phyloP scores from a whole-genome alignment of 2,329 filamentous ascomycete species.

The Aschersonia sp. region DNA sequence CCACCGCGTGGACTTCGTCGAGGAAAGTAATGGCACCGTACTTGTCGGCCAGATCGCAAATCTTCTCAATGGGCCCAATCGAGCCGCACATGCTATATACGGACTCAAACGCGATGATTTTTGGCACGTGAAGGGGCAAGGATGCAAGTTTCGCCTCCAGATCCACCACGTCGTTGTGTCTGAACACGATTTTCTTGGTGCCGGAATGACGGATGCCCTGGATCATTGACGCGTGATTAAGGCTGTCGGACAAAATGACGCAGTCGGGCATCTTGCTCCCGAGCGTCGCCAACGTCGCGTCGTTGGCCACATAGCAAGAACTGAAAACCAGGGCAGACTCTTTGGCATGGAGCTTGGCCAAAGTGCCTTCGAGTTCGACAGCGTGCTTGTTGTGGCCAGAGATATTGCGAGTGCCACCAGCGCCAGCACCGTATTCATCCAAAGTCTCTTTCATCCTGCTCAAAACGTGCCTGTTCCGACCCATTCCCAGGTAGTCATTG shows the following conservation, averaged over 20 bases:
- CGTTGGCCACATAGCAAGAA: slow-evolving; percentile 96
- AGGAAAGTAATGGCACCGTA: slow-evolving; percentile 96
- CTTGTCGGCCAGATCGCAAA: slow-evolving; percentile 92
- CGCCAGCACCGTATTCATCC: slow-evolving; percentile 87
- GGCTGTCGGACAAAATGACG: slow-evolving; percentile 91
- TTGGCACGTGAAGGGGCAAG: slow-evolving; percentile 70
- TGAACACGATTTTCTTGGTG: slow-evolving; percentile 95
- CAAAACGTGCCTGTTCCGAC: slow-evolving; percentile 73
- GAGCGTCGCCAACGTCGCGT: slow-evolving; percentile 90
- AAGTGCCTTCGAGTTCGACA: slow-evolving; percentile 62
- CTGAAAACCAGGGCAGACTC: slow-evolving; percentile 89
- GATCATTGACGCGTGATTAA: slow-evolving; percentile 99
- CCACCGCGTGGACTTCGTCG: slow-evolving; percentile 96
- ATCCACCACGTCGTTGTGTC: slow-evolving; percentile 92
- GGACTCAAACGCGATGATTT: slow-evolving; percentile 97
- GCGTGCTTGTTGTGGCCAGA: slow-evolving; percentile 96
- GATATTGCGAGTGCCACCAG: slow-evolving; percentile 92
- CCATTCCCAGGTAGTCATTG: slow-evolving; percentile 98
- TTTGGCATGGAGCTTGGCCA: slow-evolving; percentile 83
- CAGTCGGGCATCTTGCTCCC: slow-evolving; percentile 93
- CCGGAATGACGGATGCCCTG: slow-evolving; percentile 96
- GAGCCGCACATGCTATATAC: slow-evolving; percentile 99
- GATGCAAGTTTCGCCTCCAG: slow-evolving; percentile 85
- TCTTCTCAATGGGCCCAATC: slow-evolving; percentile 87
- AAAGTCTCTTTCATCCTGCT: slow-evolving; percentile 88